Percentiles rank a stretch among this genome's conserved stretches.
Evolutionary conservation across 2,329 filamentous ascomycete genomes (phyloP).

Genomic region (Paecilomyces sp.): DNA sequence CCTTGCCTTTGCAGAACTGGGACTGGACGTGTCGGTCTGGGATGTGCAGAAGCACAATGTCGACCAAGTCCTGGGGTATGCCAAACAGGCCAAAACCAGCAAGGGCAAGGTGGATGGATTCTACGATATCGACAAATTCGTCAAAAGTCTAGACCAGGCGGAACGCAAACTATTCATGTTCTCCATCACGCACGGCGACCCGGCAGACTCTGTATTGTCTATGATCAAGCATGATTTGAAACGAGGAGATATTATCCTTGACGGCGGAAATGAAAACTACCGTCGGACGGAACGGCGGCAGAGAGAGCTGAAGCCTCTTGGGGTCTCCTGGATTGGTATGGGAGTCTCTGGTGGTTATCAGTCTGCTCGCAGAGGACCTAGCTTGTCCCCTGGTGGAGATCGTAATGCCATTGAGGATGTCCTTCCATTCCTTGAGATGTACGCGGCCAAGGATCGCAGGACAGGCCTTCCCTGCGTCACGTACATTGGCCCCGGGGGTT

Average conservation of each 20-base stretch:
- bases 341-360: constrained; percentile 66
- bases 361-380: constrained; percentile 57
- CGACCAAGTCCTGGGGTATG: constrained; percentile 20
- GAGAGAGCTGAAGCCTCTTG: constrained; percentile 47
- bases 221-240: constrained; percentile 46
- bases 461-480: constrained; percentile 55
- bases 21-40: constrained; percentile 33
- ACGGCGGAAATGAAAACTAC: constrained; percentile 63
- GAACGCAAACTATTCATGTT: constrained; percentile 32
- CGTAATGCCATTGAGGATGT: constrained; percentile 50
- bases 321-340: constrained; percentile 60
- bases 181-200: constrained; percentile 32
- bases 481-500: constrained; percentile 54
- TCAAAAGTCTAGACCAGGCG: constrained; percentile 22
- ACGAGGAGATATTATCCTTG: constrained; percentile 59
- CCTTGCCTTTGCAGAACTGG: constrained; percentile 32
- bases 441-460: constrained; percentile 55
- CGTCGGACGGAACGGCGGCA: constrained; percentile 58
- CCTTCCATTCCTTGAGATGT: constrained; percentile 53
- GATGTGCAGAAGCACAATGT: constrained; percentile 27
- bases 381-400: constrained; percentile 60
- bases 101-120: constrained; percentile 28
- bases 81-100: constrained; percentile 13
- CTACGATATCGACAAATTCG: constrained; percentile 28
- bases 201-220: constrained; percentile 28